Evolutionary conservation across 495 filamentous ascomycete species (phyloP).

Genomic region (Aspergillus nidulans): DNA sequence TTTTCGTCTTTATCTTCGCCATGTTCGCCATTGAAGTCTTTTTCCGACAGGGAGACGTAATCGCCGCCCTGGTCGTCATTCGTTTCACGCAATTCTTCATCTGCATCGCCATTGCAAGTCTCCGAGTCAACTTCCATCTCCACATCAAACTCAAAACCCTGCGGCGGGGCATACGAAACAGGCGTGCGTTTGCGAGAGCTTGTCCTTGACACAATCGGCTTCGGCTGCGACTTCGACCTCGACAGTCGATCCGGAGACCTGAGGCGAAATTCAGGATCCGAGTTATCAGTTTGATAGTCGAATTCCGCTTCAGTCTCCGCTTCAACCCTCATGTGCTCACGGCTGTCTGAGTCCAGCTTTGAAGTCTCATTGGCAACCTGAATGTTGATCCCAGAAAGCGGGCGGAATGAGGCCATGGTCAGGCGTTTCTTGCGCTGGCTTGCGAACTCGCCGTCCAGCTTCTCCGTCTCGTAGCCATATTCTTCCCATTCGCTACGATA

Average conservation of each 20-base stretch:
- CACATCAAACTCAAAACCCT: not conserved
- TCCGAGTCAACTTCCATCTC: not conserved
- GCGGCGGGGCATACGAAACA: not conserved
- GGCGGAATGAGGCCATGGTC: not conserved
- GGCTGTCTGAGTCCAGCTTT: too few species aligned
- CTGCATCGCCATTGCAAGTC: too few species aligned
- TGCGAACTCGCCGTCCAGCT: constrained; percentile 29
- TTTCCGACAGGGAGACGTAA: not conserved
- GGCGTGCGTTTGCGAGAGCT: not conserved
- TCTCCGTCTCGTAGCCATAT: constrained; percentile 28
- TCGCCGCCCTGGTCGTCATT: not conserved
- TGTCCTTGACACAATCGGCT: not conserved
- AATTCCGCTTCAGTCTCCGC: not conserved
- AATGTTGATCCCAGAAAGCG: not conserved
- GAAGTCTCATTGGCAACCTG: not conserved
- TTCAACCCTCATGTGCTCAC: too few species aligned
- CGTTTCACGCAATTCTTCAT: not conserved
- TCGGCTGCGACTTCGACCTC: not conserved
- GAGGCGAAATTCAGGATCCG: not conserved
- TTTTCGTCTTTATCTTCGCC: not conserved
- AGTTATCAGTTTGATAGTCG: not conserved
- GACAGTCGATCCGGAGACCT: not conserved
- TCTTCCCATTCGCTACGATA: constrained; percentile 51
- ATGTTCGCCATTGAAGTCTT: not conserved
- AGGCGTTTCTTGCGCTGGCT: constrained; percentile 30